Evolutionary conservation across 345 rosid genomes (phyloP), one percentile per base, ranked within the genome.

Genomic region (Erucastrum elatum): DNA sequence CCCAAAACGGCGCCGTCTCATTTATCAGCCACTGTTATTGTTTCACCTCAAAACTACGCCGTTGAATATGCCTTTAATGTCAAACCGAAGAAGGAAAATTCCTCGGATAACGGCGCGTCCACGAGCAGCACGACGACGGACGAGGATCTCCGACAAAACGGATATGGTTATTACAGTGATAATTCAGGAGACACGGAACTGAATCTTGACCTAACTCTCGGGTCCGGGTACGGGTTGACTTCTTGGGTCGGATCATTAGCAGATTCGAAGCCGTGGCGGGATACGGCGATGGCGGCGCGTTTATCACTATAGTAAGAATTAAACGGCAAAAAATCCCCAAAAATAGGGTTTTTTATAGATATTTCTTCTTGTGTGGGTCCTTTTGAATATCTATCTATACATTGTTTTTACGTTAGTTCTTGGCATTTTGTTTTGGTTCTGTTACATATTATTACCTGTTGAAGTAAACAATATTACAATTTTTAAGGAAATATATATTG

Each of bases 61-160:
- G 75, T 77, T 27, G 59, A 53, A 3, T 70, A 64, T 66, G 27
- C 81, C 12, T 33, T 66, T 3, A 60, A 55, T 17, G 76, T 80
- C 7, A 51, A 8, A 29, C 51, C 75, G 11, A 79, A 79, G 56
- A 31, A 70, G 71, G 82, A 74, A 3, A 30, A 8, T 29, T 53
- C 61, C 21, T 74, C 71, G 6, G 78, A 79, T 51, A 72, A 79
- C 78, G 75, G 58, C 13, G 82, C 59, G 0, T 69, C 83, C 30
- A 75, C 83, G 17, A 80, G 83, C 37, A 79, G 83, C 1, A 80
- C 83, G 25, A 80, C 83, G 29, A 80, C 83, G 0, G 75, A 80
- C 7, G 83, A 80, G 5, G 79, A 80, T 55, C 75, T 80, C 60
- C 49, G 79, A 53, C 82, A 35, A 3, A 79, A 74, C 61, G 79